Base-by-base conservation (phyloP, 202 grass and related monocot species). In the Eragrostis tef region DNA sequence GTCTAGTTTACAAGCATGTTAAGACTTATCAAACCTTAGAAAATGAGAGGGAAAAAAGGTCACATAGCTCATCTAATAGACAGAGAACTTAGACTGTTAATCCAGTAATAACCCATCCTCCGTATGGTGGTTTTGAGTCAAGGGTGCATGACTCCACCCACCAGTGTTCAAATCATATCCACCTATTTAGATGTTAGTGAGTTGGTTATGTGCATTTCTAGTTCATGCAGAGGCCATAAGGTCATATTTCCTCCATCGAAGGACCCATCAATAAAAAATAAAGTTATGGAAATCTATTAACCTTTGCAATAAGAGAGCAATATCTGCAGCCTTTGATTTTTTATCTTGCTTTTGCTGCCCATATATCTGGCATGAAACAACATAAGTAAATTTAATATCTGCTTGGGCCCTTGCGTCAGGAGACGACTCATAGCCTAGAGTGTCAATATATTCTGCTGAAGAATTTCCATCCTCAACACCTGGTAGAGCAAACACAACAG, bases 351-450 rank as follows among this genome's bases (percentile, higher is more conserved):
- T 98, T 85, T 98, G 96, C 27, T 95, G 92, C 74, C 96, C 96
- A 82, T 98, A 98, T 86, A 98, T 98, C 89, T 98, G 96, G 72
- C 96, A 98, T 64, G 96, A 98, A 81, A 98, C 74, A 21, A 98
- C 96, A 47, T 98, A 98, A 63, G 87, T 98, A 91, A 98, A 98
- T 86, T 98, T 98, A 59, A 98, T 86, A 91, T 98, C 96, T 75
- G 96, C 95, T 56, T 93, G 92, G 13, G 92, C 95, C 26, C 90
- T 90, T 68, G 92, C 85, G 24, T 98, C 96, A 71, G 86, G 79
- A 91, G 87, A 91, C 45, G 90, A 82, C 43, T 98, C 87, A 81
- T 91, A 98, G 50, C 88, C 96, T 75, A 91, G 88, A 56, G 87
- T 93, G 51, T 93, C 94, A 65, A 93, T 88, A 83, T 93, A 91